phyloP scores from a whole-genome alignment of 306 rosid species.

The Rosa multiflora region DNA sequence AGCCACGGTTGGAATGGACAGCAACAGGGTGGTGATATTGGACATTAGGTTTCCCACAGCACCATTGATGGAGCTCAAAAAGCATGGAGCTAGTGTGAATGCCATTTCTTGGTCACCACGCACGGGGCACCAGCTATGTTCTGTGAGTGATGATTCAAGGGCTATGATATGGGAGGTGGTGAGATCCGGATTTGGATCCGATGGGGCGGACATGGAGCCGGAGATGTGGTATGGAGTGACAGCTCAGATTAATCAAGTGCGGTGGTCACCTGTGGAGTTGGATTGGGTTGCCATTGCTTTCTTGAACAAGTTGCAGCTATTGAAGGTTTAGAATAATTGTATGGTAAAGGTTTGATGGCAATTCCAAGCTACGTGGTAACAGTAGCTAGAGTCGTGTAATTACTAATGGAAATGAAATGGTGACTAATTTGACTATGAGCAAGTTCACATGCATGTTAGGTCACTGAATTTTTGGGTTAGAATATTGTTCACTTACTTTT shows the following conservation, averaged over 20 bases:
- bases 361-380: not conserved
- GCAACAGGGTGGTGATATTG: conserved; percentile 51
- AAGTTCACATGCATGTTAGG: too few species aligned
- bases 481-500: too few species aligned
- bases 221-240: conserved; percentile 49
- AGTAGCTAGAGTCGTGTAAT: not conserved
- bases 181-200: conserved; percentile 15
- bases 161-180: conserved; percentile 70
- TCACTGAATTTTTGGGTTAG: too few species aligned
- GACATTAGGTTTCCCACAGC: conserved; percentile 65
- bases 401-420: not conserved
- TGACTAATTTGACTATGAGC: not conserved
- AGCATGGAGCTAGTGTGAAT: conserved; percentile 56
- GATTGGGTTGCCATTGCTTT: conserved; percentile 59
- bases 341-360: not conserved
- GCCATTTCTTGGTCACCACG: conserved; percentile 61
- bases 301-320: conserved; percentile 49
- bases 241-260: conserved; percentile 56
- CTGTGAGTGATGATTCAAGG: conserved; percentile 57
- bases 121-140: conserved; percentile 50
- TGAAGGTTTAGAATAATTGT: conserved; percentile 39
- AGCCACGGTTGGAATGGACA: conserved; percentile 57
- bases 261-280: conserved; percentile 55
- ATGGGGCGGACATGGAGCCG: conserved; percentile 39
- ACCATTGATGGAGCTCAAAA: conserved; percentile 50